A percentile compares a stretch with the other conserved stretches of the same genome.
These are phyloP conservation scores for Komagataella pseudopastoris DNA, from an alignment of 805 yeast species.

Conservation along the genomic window DNA sequence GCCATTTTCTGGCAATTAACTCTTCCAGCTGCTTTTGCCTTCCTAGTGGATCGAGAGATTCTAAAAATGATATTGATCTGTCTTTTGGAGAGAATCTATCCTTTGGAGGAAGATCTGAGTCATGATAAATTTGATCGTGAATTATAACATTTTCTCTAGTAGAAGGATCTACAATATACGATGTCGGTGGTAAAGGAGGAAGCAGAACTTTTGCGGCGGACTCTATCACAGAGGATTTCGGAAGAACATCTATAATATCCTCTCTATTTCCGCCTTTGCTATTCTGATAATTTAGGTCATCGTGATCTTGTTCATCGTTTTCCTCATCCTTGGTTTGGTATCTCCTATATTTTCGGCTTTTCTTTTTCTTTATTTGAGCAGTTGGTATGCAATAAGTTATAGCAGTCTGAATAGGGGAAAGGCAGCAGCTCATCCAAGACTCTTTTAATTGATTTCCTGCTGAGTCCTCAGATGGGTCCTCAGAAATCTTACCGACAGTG, in stretches of 20 bases:
- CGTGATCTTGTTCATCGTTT: conserved; percentile 5
- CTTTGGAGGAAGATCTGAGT: conserved; percentile 47
- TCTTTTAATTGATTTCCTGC: background rate
- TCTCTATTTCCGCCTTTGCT: conserved; percentile 4
- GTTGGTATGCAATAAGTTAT: conserved; percentile 27
- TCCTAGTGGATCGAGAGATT: conserved; percentile 16
- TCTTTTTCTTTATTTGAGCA: conserved; percentile 8
- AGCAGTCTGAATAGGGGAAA: conserved; percentile 30
- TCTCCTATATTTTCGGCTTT: conserved; percentile 11
- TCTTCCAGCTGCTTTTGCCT: conserved; percentile 49
- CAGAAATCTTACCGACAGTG: conserved; percentile 17
- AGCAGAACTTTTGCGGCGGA: conserved; percentile 66
- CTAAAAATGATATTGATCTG: conserved; percentile 15
- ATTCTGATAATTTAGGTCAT: conserved; percentile 6
- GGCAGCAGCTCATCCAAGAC: conserved; percentile 10
- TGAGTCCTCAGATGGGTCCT: conserved; percentile 7
- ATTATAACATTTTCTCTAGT: conserved; percentile 53
- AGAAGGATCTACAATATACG: conserved; percentile 55
- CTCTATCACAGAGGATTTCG: conserved; percentile 63
- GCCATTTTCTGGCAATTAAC: conserved; percentile 81
- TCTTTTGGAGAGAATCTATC: conserved; percentile 13
- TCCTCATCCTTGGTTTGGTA: conserved; percentile 15
- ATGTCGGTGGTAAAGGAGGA: conserved; percentile 68
- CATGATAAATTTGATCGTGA: conserved; percentile 69
- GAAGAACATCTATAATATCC: conserved; percentile 21